Evolutionary conservation across 768 basidiomycete species (phyloP).

Genomic region (Sporobolomyces pararoseus): DNA sequence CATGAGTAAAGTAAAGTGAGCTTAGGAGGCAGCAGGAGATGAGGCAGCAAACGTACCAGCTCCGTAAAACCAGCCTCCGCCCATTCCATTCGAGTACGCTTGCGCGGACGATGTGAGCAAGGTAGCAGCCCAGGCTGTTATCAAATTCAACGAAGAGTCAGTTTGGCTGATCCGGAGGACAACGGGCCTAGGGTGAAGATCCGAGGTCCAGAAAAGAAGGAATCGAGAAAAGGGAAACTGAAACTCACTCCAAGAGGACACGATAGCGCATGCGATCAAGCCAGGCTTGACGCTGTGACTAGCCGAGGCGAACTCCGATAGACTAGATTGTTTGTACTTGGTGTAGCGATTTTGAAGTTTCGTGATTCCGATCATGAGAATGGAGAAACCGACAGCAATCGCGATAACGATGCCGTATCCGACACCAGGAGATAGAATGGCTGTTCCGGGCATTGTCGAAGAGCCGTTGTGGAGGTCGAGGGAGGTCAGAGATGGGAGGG

Average conservation of each 20-base stretch:
- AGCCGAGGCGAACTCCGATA: slow-evolving; percentile 56
- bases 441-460: slow-evolving; percentile 13
- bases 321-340: slow-evolving; percentile 45
- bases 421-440: slow-evolving; percentile 21
- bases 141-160: no score
- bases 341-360: slow-evolving; percentile 81
- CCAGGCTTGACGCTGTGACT: slow-evolving; percentile 65
- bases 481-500: not conserved
- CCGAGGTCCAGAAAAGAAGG: no score
- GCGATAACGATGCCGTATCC: slow-evolving; percentile 19
- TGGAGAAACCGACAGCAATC: slow-evolving; percentile 73
- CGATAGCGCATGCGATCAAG: not conserved
- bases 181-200: no score
- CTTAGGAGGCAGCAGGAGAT: not conserved
- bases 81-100: slow-evolving; percentile 79
- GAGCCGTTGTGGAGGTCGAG: not conserved
- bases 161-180: no score
- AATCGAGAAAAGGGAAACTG: no score
- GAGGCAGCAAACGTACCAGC: not conserved
- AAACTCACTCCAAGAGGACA: no score
- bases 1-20: not conserved
- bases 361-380: slow-evolving; percentile 71
- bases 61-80: slow-evolving; percentile 61
- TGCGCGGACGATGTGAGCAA: slow-evolving; percentile 73
- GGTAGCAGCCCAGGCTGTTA: slow-evolving; percentile 52